A percentile compares a stretch with the other conserved stretches of the same genome.
These are phyloP conservation scores for Laetiporus sulphureus DNA, from an alignment of 1,284 basidiomycete species.

Conservation along the genomic window DNA sequence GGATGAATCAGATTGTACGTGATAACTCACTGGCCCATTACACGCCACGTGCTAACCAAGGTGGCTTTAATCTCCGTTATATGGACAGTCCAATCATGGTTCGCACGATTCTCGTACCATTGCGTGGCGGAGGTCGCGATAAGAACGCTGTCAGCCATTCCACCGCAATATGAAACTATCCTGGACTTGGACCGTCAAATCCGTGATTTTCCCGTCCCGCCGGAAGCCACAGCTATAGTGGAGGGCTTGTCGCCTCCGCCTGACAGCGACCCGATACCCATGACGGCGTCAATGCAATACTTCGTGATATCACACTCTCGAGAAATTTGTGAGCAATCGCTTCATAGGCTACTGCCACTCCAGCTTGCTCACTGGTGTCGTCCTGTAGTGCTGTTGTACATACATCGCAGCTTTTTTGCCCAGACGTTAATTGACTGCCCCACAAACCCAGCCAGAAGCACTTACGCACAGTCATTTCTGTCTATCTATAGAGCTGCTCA, in stretches of 20 bases:
- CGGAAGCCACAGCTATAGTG: slow-evolving; percentile 29
- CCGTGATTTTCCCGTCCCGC: slow-evolving; percentile 55
- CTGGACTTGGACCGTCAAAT: slow-evolving; percentile 69
- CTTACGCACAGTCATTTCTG: slow-evolving; percentile 34
- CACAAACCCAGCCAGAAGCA: slow-evolving; percentile 30
- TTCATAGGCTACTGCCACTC: neutral
- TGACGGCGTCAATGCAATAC: slow-evolving; percentile 29
- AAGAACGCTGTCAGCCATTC: slow-evolving; percentile 55
- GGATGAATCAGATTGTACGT: slow-evolving; percentile 36
- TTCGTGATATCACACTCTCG: slow-evolving; percentile 38
- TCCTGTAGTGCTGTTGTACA: slow-evolving; percentile 29
- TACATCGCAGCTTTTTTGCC: slow-evolving; percentile 35
- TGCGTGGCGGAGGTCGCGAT: slow-evolving; percentile 58
- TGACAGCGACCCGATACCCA: slow-evolving; percentile 19
- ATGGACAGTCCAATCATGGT: slow-evolving; percentile 49
- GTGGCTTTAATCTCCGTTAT: slow-evolving; percentile 1
- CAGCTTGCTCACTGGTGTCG: neutral
- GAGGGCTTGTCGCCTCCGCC: slow-evolving; percentile 22
- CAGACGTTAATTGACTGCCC: slow-evolving; percentile 34
- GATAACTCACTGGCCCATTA: neutral
- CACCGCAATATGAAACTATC: slow-evolving; percentile 59
- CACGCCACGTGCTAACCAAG: slow-evolving; percentile 4
- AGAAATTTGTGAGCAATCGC: slow-evolving; percentile 27
- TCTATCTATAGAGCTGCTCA: slow-evolving; percentile 30
- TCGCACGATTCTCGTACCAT: slow-evolving; percentile 56